Conservation (phyloP, 768 basidiomycete genomes). For the Suillus americanus region DNA sequence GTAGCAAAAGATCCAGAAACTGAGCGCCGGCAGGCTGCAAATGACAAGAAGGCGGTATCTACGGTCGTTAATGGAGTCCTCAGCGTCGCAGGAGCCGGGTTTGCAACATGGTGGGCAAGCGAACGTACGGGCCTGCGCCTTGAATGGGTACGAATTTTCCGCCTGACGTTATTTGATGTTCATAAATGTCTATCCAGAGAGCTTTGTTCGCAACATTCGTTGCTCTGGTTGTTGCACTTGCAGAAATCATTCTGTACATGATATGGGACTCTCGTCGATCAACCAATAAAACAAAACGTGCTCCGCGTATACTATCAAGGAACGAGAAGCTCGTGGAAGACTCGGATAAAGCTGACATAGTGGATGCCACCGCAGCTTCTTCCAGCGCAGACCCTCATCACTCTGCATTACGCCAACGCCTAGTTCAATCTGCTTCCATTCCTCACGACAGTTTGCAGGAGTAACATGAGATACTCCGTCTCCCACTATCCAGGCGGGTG, state of each 20-base stretch:
- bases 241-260: slow-evolving; percentile 69
- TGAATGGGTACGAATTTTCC: slow-evolving; percentile 60
- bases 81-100: slow-evolving; percentile 64
- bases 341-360: not conserved
- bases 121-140: slow-evolving; percentile 60
- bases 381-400: slow-evolving; percentile 21
- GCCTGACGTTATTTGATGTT: slow-evolving; percentile 5
- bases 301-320: slow-evolving; percentile 1
- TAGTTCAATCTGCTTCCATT: not conserved
- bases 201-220: slow-evolving; percentile 61
- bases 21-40: slow-evolving; percentile 42
- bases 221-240: slow-evolving; percentile 64
- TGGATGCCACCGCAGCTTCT: slow-evolving; percentile 13
- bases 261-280: slow-evolving; percentile 64
- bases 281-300: slow-evolving; percentile 12
- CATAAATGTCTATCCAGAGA: slow-evolving; percentile 37
- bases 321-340: slow-evolving; percentile 13
- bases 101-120: slow-evolving; percentile 74
- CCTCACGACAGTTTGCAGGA: not conserved
- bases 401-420: slow-evolving; percentile 18
- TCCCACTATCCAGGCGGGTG: not conserved
- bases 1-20: slow-evolving; percentile 46
- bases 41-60: slow-evolving; percentile 67
- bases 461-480: not conserved
- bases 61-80: slow-evolving; percentile 70